These are phyloP conservation scores for Panaeolus papilionaceus DNA, from an alignment of 768 basidiomycete genomes.

Conservation along the genomic window DNA sequence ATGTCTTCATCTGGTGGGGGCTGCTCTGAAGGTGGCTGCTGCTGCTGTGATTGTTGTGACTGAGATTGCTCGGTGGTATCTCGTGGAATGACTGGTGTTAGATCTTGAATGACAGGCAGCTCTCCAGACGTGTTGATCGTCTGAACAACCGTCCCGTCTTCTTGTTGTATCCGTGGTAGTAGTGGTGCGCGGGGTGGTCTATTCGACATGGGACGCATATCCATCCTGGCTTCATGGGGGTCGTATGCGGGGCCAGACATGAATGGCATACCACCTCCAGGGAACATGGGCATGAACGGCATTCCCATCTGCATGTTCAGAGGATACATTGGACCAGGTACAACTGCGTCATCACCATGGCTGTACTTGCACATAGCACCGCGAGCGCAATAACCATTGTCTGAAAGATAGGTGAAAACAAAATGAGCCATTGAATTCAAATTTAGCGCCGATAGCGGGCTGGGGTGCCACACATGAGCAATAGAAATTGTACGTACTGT, in stretches of 20 bases:
- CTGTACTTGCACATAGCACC: slow-evolving; percentile 91
- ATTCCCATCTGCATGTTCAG: slow-evolving; percentile 53
- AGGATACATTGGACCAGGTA: slow-evolving; percentile 72
- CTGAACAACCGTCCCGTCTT: slow-evolving; percentile 50
- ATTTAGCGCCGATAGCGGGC: not conserved
- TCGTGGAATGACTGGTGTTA: slow-evolving; percentile 50
- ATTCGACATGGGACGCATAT: slow-evolving; percentile 66
- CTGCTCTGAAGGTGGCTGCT: slow-evolving; percentile 22
- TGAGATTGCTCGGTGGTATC: slow-evolving; percentile 34
- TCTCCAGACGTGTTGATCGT: slow-evolving; percentile 63
- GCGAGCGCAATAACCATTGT: slow-evolving; percentile 89
- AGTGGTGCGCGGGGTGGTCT: slow-evolving; percentile 60
- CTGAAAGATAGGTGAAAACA: slow-evolving; percentile 44
- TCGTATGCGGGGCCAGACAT: slow-evolving; percentile 61
- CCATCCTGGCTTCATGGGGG: slow-evolving; percentile 81
- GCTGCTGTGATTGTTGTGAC: slow-evolving; percentile 25
- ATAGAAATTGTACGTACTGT: slow-evolving; percentile 64
- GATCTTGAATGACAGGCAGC: slow-evolving; percentile 83
- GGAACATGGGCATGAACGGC: slow-evolving; percentile 78
- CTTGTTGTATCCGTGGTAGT: slow-evolving; percentile 60
- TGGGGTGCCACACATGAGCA: slow-evolving; percentile 34
- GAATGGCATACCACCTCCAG: slow-evolving; percentile 57
- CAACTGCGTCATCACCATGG: slow-evolving; percentile 88
- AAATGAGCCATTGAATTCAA: slow-evolving; percentile 9
- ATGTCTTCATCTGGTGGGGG: slow-evolving; percentile 29